Percentiles rank a stretch among this genome's conserved stretches.
These are phyloP conservation scores for Zanthoxylum bungeanum DNA, from an alignment of 345 rosid genomes.

Conservation along the genomic window DNA sequence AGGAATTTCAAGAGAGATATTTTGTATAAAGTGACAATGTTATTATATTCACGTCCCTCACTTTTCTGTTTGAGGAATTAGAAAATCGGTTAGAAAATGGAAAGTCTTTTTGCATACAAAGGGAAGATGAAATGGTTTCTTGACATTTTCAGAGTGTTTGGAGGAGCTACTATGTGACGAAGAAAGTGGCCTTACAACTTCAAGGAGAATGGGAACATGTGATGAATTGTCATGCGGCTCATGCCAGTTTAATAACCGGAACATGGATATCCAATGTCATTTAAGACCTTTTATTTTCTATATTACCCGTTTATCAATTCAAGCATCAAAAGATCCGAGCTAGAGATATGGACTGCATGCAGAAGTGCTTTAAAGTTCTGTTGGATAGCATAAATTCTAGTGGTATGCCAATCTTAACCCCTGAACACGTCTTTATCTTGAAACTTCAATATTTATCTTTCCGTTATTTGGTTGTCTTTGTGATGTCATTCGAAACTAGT, in stretches of 20 bases:
- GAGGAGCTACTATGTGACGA: slow-evolving; percentile 61
- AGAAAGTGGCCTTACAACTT: slow-evolving; percentile 53
- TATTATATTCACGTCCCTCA: neutral
- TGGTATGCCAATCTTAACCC: slow-evolving; percentile 39
- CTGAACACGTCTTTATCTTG: neutral
- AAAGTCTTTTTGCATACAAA: neutral
- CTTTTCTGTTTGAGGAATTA: neutral
- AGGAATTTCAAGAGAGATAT: neutral
- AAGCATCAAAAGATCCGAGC: slow-evolving; percentile 35
- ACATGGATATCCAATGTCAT: slow-evolving; percentile 62
- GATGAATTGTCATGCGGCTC: slow-evolving; percentile 35
- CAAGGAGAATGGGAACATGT: slow-evolving; percentile 63
- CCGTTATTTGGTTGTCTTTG: neutral
- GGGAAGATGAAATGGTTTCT: slow-evolving; percentile 14
- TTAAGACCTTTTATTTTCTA: slow-evolving; percentile 80
- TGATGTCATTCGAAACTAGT: neutral
- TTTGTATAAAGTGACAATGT: neutral
- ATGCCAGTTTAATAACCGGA: slow-evolving; percentile 35
- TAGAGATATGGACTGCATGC: slow-evolving; percentile 53
- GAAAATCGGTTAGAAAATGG: neutral
- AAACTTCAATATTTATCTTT: neutral
- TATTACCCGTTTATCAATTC: slow-evolving; percentile 40
- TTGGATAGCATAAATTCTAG: slow-evolving; percentile 72
- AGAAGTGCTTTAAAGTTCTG: slow-evolving; percentile 63
- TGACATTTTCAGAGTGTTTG: slow-evolving; percentile 61